Evolutionary conservation across 2,329 filamentous ascomycete species (phyloP).

Genomic region (Paecilomyces sp.): DNA sequence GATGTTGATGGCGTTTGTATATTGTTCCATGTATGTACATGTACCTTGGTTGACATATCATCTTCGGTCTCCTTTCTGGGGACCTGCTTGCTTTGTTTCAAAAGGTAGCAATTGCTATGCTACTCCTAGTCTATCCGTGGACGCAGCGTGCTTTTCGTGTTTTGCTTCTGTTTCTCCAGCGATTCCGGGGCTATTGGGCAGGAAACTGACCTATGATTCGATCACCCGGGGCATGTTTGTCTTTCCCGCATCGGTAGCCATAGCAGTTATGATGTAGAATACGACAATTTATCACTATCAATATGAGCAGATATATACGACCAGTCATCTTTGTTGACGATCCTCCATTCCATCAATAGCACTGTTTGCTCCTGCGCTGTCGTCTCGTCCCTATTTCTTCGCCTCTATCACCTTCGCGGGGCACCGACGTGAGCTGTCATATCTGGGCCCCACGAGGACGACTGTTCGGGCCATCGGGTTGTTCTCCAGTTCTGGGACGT

Average conservation of each 20-base stretch:
- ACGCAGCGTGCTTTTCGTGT: not conserved
- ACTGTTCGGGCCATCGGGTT: not conserved
- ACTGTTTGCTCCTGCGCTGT: conserved; percentile 1
- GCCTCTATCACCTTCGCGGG: not conserved
- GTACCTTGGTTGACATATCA: not conserved
- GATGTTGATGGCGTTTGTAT: not conserved
- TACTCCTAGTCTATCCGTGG: not conserved
- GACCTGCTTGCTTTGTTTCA: not conserved
- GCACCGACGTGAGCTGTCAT: not conserved
- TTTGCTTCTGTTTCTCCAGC: not conserved
- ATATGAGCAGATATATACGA: not conserved
- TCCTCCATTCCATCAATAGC: not conserved
- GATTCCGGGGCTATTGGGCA: not conserved
- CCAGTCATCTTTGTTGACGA: not conserved
- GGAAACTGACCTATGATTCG: not conserved
- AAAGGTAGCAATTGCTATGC: not conserved
- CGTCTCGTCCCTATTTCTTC: conserved; percentile 7
- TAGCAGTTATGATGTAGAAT: not conserved
- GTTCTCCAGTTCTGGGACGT: not conserved
- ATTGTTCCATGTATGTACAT: not conserved
- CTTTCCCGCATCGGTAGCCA: not conserved
- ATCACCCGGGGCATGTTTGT: not conserved
- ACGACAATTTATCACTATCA: not conserved
- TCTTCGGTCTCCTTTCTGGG: not conserved
- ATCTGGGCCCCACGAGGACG: not conserved